Evolutionary conservation across 331 rosid species (phyloP).

Genomic region (Prunus yedoensis): DNA sequence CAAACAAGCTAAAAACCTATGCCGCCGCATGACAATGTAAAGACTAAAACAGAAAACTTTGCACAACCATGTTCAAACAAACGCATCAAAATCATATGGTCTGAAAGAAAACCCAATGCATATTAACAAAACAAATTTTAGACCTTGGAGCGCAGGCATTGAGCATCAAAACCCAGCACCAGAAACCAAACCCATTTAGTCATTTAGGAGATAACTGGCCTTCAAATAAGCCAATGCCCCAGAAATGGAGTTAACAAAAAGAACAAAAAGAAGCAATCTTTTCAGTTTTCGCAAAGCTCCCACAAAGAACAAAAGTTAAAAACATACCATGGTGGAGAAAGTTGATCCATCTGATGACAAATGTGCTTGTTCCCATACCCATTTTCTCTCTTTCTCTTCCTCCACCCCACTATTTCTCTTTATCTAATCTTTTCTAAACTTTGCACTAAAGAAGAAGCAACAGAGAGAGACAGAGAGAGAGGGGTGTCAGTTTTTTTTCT

Average conservation of each 20-base stretch:
- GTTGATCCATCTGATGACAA: slow-evolving; percentile 91
- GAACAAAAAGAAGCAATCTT: background rate
- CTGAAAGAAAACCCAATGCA: slow-evolving; percentile 4
- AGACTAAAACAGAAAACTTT: background rate
- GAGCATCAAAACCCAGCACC: slow-evolving; percentile 3
- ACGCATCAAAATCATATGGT: background rate
- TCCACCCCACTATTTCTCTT: background rate
- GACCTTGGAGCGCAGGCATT: background rate
- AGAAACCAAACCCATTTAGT: background rate
- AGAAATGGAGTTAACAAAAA: slow-evolving; percentile 1
- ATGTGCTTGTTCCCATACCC: slow-evolving; percentile 91
- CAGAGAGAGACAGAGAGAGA: background rate
- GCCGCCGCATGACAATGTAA: background rate
- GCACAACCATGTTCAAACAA: background rate
- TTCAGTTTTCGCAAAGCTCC: background rate
- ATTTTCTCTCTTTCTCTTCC: slow-evolving; percentile 22
- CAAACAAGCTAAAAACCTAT: background rate
- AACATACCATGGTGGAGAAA: slow-evolving; percentile 80
- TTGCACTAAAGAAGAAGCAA: background rate
- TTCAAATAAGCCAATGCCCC: background rate
- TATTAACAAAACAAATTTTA: background rate
- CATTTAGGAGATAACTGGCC: slow-evolving; percentile 1
- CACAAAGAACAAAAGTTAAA: background rate
- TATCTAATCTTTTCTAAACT: background rate
- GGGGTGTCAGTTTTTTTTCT: slow-evolving; percentile 7